phyloP scores from a whole-genome alignment of 1,139 yeast genomes.

The Yamadazyma epiphylla region DNA sequence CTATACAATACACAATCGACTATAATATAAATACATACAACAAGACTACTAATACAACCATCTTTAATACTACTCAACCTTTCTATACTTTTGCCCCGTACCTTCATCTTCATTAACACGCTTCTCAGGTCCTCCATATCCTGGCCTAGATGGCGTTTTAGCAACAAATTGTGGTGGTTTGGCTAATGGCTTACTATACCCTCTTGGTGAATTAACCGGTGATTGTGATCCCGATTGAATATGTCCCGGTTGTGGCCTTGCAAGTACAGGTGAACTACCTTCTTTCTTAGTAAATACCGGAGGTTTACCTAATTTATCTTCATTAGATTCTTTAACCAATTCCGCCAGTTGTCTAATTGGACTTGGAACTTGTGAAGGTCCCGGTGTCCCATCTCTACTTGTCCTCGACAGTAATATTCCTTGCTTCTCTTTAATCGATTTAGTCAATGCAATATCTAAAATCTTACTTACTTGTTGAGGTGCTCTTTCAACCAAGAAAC shows the following conservation, averaged over 20 bases:
- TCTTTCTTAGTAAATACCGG: constrained; percentile 5
- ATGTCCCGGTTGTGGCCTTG: constrained; percentile 5
- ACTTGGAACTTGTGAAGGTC: constrained; percentile 15
- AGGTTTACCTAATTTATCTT: constrained; percentile 9
- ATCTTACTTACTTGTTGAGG: constrained; percentile 85
- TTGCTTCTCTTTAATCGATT: constrained; percentile 62
- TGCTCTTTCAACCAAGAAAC: constrained; percentile 78
- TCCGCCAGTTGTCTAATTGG: constrained; percentile 9
- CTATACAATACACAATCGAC: no score
- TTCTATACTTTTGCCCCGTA: no score
- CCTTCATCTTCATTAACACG: constrained; percentile 3
- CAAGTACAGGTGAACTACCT: constrained; percentile 1
- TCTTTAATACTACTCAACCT: no score
- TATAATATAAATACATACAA: no score
- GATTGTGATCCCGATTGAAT: constrained; percentile 16
- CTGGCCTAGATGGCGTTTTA: constrained; percentile 19
- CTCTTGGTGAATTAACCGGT: constrained; percentile 19
- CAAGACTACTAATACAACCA: no score
- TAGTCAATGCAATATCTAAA: constrained; percentile 77
- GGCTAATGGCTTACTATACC: constrained; percentile 11
- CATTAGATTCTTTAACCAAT: constrained; percentile 9
- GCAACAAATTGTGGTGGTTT: constrained; percentile 34
- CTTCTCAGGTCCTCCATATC: constrained; percentile 7
- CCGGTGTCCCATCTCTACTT: constrained; percentile 24
- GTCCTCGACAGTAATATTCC: constrained; percentile 19